These are phyloP conservation scores for Globisporangium abappressorium DNA, from an alignment of 352 stramenopile genomes.

Conservation along the genomic window DNA sequence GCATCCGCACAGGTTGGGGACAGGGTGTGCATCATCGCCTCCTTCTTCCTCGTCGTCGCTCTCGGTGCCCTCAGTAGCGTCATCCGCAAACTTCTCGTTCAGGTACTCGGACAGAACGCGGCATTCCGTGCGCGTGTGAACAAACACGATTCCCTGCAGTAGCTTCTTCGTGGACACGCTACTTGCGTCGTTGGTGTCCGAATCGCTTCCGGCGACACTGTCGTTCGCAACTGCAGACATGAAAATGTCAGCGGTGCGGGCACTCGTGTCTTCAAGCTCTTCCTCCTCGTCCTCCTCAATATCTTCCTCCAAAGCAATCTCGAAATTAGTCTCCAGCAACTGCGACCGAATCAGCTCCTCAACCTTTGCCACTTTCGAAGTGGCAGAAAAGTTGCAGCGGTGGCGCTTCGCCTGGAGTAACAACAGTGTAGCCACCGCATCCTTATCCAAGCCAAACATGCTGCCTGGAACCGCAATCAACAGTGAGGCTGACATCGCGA, in stretches of 20 bases:
- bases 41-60: slow-evolving; percentile 11
- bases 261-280: not conserved
- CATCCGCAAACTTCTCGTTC: slow-evolving; percentile 50
- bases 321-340: slow-evolving; percentile 27
- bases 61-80: slow-evolving; percentile 18
- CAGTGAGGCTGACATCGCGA: slow-evolving; percentile 49
- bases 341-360: slow-evolving; percentile 43
- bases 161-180: not conserved
- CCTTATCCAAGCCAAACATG: slow-evolving; percentile 53
- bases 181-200: not conserved
- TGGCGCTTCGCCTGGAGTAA: slow-evolving; percentile 36
- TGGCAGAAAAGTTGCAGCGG: slow-evolving; percentile 47
- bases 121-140: slow-evolving; percentile 77
- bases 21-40: not conserved
- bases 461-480: slow-evolving; percentile 49
- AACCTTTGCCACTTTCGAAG: slow-evolving; percentile 52
- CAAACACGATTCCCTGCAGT: slow-evolving; percentile 83
- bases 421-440: slow-evolving; percentile 53
- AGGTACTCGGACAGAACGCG: slow-evolving; percentile 77
- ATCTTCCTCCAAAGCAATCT: slow-evolving; percentile 19
- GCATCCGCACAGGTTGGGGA: slow-evolving; percentile 41
- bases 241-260: slow-evolving; percentile 3
- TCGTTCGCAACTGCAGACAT: not conserved
- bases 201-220: not conserved
- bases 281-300: slow-evolving; percentile 26